A percentile compares a stretch with the other conserved stretches of the same genome.
phyloP scores from a whole-genome alignment of 2,329 filamentous ascomycete genomes.

The Ilyonectria robusta region DNA sequence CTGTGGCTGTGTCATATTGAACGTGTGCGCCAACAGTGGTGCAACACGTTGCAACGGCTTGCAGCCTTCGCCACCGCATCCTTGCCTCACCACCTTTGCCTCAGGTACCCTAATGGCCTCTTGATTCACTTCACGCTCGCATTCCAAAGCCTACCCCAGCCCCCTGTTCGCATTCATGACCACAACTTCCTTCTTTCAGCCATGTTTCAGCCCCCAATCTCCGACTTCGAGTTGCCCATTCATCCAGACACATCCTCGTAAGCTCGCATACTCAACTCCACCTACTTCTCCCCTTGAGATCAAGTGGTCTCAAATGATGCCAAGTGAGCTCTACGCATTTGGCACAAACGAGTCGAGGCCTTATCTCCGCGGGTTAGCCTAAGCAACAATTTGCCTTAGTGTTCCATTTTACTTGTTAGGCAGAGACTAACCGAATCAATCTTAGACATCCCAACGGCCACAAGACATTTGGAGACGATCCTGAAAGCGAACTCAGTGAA shows the following conservation, averaged over 20 bases:
- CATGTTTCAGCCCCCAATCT: conserved; percentile 24
- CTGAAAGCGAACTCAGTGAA: conserved; percentile 61
- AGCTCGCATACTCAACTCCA: background rate
- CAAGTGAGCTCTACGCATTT: background rate
- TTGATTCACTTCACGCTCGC: conserved; percentile 6
- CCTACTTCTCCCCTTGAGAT: conserved; percentile 3
- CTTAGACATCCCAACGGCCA: conserved; percentile 49
- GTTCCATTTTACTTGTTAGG: conserved; percentile 10
- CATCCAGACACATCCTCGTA: background rate
- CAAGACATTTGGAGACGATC: conserved; percentile 55
- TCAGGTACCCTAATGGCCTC: conserved; percentile 35
- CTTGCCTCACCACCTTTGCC: conserved; percentile 8
- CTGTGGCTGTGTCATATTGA: conserved; percentile 27
- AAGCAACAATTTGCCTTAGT: conserved; percentile 7
- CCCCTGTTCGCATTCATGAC: conserved; percentile 7
- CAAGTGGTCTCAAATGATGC: conserved; percentile 24
- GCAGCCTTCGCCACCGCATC: conserved; percentile 24
- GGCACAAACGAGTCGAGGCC: background rate
- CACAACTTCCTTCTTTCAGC: conserved; percentile 22
- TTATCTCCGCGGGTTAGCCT: background rate
- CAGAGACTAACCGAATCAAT: conserved; percentile 42
- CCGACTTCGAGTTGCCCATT: conserved; percentile 7
- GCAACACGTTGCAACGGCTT: conserved; percentile 27
- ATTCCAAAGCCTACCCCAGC: background rate
- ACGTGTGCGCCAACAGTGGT: conserved; percentile 28